Evolutionary conservation across 371 early-diverging fungal species (phyloP), one percentile per base, ranked within the genome.

Genomic region (Saksenaea vasiformis): DNA sequence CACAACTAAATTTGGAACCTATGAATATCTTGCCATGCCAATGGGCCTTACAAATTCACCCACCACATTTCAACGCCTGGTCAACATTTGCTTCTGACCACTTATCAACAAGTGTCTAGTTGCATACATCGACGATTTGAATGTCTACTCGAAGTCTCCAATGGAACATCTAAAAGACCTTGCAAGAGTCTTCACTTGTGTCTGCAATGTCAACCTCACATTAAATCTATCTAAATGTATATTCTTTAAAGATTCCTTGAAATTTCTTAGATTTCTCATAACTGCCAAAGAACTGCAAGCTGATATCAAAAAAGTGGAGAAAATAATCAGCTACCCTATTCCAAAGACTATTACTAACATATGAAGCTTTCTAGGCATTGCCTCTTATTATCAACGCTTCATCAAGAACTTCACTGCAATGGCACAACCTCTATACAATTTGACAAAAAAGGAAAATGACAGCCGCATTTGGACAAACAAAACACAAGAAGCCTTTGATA

Each of bases 41-140:
- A 83, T 86, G 54, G 85, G 84, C 69, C 5, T 85, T 9, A 76
- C 71, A 10, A 78, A 82, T 57, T 71, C 81, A 0, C 85, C 84
- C 0, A 69, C 75, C 0, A 67, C 74, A 0, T 86, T 85, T 56
- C 76, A 83, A 59, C 53, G 65, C 1, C 28, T 78, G 15, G 83
- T 85, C 60, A 62, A 71, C 37, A 28, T 68, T 0, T 39, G 76
- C 0, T 66, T 90, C 38, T 74, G 82, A 59, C 53, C 65, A 1
- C 28, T 78, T 15, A 84, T 85, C 60, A 62, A 71, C 36, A 27
- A 69, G 0, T 38, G 75, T 0, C 66, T 90, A 0, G 56, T 65
- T 0, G 72, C 73, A 3, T 60, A 68, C 14, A 37, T 81, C 0
- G 82, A 79, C 56, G 56, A 65, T 4, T 81, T 64, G 24, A 88